Conservation (phyloP, 441 rosid genomes). For the Viola pubescens region DNA sequence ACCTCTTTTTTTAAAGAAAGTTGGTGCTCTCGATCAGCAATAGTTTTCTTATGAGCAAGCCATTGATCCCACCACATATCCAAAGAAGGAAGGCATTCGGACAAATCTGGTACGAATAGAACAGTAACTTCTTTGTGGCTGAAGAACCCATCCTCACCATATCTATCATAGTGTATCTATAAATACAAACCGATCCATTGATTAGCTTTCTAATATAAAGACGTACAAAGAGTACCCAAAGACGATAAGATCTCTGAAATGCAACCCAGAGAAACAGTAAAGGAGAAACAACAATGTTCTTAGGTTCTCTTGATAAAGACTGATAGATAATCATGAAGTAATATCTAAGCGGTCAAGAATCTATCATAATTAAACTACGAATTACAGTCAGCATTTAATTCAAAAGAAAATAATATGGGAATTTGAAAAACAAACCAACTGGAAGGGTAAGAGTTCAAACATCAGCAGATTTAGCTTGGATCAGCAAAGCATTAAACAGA, state of each 20-base stretch:
- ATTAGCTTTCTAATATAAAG: constrained; percentile 8
- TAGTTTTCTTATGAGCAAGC: constrained; percentile 70
- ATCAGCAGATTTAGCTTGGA: too few relatives aligned
- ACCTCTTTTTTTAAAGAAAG: constrained; percentile 56
- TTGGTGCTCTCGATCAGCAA: constrained; percentile 58
- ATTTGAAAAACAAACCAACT: too few relatives aligned
- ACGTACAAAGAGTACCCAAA: not conserved
- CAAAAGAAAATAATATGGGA: too few relatives aligned
- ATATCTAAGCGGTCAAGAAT: not conserved
- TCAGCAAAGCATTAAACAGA: too few relatives aligned
- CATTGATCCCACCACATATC: constrained; percentile 76
- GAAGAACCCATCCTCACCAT: constrained; percentile 75
- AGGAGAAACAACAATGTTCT: not conserved
- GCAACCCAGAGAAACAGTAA: not conserved
- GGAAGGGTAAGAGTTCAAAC: too few relatives aligned
- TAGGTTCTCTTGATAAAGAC: too few relatives aligned
- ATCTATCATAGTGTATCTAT: constrained; percentile 96
- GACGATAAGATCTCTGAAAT: not conserved
- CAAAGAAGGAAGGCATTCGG: constrained; percentile 80
- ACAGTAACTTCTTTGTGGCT: constrained; percentile 88
- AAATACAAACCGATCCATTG: constrained; percentile 16
- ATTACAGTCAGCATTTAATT: not conserved
- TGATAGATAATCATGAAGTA: not conserved
- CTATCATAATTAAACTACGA: not conserved
- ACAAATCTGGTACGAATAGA: constrained; percentile 87